These are phyloP conservation scores for Emmonsia crescens DNA, from an alignment of 2,329 filamentous ascomycete genomes.

Conservation along the genomic window DNA sequence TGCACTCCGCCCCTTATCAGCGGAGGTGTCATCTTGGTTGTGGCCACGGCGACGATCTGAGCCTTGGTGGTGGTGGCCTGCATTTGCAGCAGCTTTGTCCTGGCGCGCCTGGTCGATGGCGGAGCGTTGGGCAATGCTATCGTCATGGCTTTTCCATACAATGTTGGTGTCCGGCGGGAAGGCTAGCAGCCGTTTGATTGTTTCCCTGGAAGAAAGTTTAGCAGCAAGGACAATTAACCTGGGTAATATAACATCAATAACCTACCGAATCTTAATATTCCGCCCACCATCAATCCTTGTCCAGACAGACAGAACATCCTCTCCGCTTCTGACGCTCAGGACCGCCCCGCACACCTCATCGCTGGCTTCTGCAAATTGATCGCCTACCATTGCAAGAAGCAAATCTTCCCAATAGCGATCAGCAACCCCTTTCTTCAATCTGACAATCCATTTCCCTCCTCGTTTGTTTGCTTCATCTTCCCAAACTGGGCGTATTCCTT, in stretches of 20 bases:
- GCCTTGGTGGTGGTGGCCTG: conserved; percentile 25
- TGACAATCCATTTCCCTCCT: conserved; percentile 94
- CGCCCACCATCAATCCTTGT: conserved; percentile 84
- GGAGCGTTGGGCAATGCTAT: conserved; percentile 83
- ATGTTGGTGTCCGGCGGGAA: conserved; percentile 84
- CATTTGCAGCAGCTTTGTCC: conserved; percentile 51
- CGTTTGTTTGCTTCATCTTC: conserved; percentile 95
- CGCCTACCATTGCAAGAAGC: conserved; percentile 77
- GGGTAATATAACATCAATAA: conserved; percentile 9
- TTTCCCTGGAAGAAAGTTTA: conserved; percentile 52
- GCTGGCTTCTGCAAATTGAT: conserved; percentile 83
- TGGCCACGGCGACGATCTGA: conserved; percentile 36
- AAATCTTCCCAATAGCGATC: conserved; percentile 97
- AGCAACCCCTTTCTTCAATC: conserved; percentile 92
- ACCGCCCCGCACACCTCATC: conserved; percentile 95
- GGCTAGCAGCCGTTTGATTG: conserved; percentile 77
- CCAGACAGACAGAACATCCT: conserved; percentile 97
- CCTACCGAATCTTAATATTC: conserved; percentile 91
- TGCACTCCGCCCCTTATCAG: conserved; percentile 32
- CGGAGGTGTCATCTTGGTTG: conserved; percentile 33
- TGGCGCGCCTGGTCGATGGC: conserved; percentile 86
- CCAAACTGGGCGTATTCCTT: conserved; percentile 93
- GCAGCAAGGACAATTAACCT: not conserved
- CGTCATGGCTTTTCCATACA: conserved; percentile 92
- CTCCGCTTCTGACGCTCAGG: conserved; percentile 84